Evolutionary conservation across 352 stramenopile genomes (phyloP).

Genomic region (Phytophthora gonapodyides): DNA sequence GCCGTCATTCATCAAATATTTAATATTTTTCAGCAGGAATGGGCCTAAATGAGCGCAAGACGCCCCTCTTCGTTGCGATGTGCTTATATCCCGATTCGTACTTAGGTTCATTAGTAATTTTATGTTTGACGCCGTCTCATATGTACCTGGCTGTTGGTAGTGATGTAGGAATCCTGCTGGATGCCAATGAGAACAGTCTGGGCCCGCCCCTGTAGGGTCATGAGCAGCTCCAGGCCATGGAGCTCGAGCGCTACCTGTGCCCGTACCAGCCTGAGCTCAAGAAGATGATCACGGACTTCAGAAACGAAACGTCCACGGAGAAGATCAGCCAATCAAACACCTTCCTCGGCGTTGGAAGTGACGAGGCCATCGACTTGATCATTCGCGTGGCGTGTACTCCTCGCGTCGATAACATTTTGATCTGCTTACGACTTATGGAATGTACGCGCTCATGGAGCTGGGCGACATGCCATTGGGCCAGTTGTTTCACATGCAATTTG

Average conservation of each 20-base stretch:
- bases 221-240: constrained; percentile 65
- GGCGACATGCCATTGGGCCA: too few relatives aligned
- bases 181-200: constrained; percentile 98
- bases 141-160: background rate
- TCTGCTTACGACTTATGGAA: constrained; percentile 59
- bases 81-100: too few relatives aligned
- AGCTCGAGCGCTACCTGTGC: constrained; percentile 96
- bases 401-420: constrained; percentile 93
- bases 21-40: too few relatives aligned
- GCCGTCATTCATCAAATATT: too few relatives aligned
- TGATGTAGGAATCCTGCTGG: constrained; percentile 91
- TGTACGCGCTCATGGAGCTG: too few relatives aligned
- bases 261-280: constrained; percentile 96
- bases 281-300: constrained; percentile 83
- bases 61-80: too few relatives aligned
- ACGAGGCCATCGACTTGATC: constrained; percentile 98
- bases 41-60: too few relatives aligned
- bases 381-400: constrained; percentile 97
- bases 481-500: too few relatives aligned
- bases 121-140: too few relatives aligned
- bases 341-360: constrained; percentile 97
- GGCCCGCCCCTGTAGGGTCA: constrained; percentile 86
- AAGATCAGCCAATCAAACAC: constrained; percentile 92
- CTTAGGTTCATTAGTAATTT: too few relatives aligned
- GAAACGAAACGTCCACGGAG: constrained; percentile 53